Evolutionary conservation across 2,329 filamentous ascomycete genomes (phyloP), one percentile per base, ranked within the genome.

Genomic region (Penicillium sp.): DNA sequence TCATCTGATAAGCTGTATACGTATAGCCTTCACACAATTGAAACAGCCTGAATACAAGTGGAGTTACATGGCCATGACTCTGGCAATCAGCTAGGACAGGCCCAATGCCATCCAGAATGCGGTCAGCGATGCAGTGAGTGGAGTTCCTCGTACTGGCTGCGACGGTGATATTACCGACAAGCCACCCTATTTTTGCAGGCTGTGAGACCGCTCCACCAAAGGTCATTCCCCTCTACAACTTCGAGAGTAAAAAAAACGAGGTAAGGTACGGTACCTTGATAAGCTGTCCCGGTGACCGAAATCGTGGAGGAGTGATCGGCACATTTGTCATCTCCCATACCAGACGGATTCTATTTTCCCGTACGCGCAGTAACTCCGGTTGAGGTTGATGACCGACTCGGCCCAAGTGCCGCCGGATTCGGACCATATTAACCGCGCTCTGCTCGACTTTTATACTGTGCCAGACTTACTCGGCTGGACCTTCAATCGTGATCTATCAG

Each of bases 311-410:
- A 59, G 63, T 49, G 66, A 69, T 69, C 66, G 62, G 65, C 67
- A 50, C 50, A 66, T 69, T 70, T 69, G 65, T 69, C 66, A 69
- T 66, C 57, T 59, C 45, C 50, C 55, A 51, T 55, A 53, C 56
- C 58, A 62, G 63, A 62, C 68, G 68, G 67, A 69, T 70, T 69
- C 59, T 67, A 65, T 70, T 69, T 70, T 70, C 65, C 68, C 66
- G 68, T 54, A 29, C 42, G 36, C 38, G 41, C 26, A 47, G 42
- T 50, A 52, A 45, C 36, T 55, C 56, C 52, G 52, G 57, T 47
- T 38, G 41, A 42, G 41, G 41, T 28, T 42, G 36, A 21, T 39
- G 51, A 47, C 47, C 53, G 47, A 57, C 54, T 58, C 58, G 62
- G 56, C 45, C 52, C 57, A 58, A 52, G 48, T 50, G 45, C 52